Evolutionary conservation across 2,329 filamentous ascomycete genomes (phyloP), one percentile per base, ranked within the genome.

Genomic region (Claviceps cyperi): DNA sequence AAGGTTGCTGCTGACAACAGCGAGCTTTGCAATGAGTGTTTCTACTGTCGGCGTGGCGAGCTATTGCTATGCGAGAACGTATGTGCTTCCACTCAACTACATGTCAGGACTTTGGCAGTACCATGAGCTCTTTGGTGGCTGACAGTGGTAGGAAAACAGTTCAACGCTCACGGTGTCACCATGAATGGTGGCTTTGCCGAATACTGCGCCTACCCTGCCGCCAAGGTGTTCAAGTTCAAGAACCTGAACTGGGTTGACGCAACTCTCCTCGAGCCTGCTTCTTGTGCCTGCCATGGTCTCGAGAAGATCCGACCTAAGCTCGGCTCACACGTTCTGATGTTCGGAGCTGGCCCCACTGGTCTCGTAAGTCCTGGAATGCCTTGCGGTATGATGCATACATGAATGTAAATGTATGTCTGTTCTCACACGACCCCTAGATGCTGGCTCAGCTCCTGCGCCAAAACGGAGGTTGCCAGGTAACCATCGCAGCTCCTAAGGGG

Each of bases 131-230:
- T 41, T 15, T 11, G 24, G 24, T 11, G 24, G 24, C 46, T 36
- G 17, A 35, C 15, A 8, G 9, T 36, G 32, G 11, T 36, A 21
- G 5, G 22, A 35, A 22, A 6, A n/a, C 32, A 68, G 61, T 81
- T 83, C 64, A 74, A 79, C 56, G 80, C 78, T 19, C 80, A 84
- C 56, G 81, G 77, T 57, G 77, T 80, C n/a, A 80, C 75, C 55
- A 71, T 84, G 65, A 77, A 83, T 54, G 83, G 83, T 57, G 82
- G 83, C 32, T 86, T 86, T 58, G 83, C 83, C 47, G 81, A 86
- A 64, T 87, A 84, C 70, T 72, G 70, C 57, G 69, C 70, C 36
- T 75, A 74, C 58, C 69, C 72, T 11, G 69, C 72, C 49, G 69
- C 66, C 55, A 73, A 72, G 64, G 77, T 84, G 38, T 83, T 83